Conservation (phyloP, 768 basidiomycete genomes). For the Pholiota conissans region DNA sequence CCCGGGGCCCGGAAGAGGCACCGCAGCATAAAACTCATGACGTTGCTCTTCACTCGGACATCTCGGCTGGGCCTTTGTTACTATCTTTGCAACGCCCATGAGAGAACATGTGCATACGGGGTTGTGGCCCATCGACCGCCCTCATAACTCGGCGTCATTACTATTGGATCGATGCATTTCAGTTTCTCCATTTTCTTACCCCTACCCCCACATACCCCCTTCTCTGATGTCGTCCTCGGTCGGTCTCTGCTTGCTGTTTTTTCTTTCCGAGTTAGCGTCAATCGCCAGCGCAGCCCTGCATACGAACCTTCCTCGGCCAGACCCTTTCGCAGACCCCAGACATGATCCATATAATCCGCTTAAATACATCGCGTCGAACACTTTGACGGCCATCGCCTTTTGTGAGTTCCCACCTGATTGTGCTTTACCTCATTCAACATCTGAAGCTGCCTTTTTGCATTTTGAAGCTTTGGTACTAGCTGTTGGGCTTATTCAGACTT, state of each 20-base stretch:
- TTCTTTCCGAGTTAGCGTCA: conserved; percentile 10
- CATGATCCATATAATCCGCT: conserved; percentile 46
- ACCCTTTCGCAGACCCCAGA: conserved; percentile 44
- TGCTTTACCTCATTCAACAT: neutral
- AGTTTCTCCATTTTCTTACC: neutral
- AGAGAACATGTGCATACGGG: conserved; percentile 3
- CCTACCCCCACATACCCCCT: neutral
- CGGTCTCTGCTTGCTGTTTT: conserved; percentile 1
- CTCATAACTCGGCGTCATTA: neutral
- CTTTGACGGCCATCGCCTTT: conserved; percentile 47
- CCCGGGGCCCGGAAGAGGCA: neutral
- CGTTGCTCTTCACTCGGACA: neutral
- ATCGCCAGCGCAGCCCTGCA: conserved; percentile 16
- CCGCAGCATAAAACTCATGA: neutral
- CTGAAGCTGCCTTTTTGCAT: neutral
- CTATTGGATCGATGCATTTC: neutral
- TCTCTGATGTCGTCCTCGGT: neutral
- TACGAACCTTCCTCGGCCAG: conserved; percentile 22
- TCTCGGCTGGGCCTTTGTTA: neutral
- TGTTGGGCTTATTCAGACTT: conserved; percentile 45
- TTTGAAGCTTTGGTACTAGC: conserved; percentile 35
- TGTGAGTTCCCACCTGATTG: conserved; percentile 8
- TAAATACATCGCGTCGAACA: conserved; percentile 56
- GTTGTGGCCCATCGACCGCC: neutral
- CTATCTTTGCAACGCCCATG: neutral